A percentile compares a stretch with the other conserved stretches of the same genome.
These are phyloP conservation scores for Penicillium sp. DNA, from an alignment of 2,329 filamentous ascomycete species.

Conservation along the genomic window DNA sequence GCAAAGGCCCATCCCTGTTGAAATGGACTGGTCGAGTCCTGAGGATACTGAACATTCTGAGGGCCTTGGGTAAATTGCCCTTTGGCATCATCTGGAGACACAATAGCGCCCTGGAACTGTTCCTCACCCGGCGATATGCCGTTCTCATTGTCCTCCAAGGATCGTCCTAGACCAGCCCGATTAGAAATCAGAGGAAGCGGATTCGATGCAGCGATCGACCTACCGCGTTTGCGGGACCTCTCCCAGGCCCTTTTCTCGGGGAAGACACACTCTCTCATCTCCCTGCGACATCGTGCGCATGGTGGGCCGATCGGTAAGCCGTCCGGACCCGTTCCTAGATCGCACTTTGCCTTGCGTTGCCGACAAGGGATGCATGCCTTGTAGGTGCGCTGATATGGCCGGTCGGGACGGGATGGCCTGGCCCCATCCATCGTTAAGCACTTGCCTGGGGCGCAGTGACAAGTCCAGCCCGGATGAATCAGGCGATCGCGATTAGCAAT, in stretches of 20 bases:
- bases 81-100: slow-evolving; percentile 7
- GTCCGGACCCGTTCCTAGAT: slow-evolving; percentile 45
- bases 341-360: slow-evolving; percentile 56
- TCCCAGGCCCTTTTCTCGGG: slow-evolving; percentile 46
- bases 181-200: slow-evolving; percentile 9
- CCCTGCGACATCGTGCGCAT: slow-evolving; percentile 53
- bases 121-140: slow-evolving; percentile 9
- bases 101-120: slow-evolving; percentile 3
- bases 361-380: slow-evolving; percentile 57
- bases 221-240: slow-evolving; percentile 38
- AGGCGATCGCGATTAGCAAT: slow-evolving; percentile 13
- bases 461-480: slow-evolving; percentile 13
- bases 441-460: slow-evolving; percentile 1
- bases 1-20: slow-evolving; percentile 17
- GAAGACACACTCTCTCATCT: slow-evolving; percentile 54
- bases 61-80: slow-evolving; percentile 4
- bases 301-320: slow-evolving; percentile 43
- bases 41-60: slow-evolving; percentile 9
- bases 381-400: slow-evolving; percentile 54
- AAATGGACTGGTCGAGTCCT: slow-evolving; percentile 17
- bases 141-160: slow-evolving; percentile 13
- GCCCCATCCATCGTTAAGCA: slow-evolving; percentile 26
- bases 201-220: slow-evolving; percentile 10
- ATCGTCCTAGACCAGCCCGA: slow-evolving; percentile 15
- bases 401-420: slow-evolving; percentile 33